These are phyloP conservation scores for Tulasnella calospora DNA, from an alignment of 768 basidiomycete genomes.

Conservation along the genomic window DNA sequence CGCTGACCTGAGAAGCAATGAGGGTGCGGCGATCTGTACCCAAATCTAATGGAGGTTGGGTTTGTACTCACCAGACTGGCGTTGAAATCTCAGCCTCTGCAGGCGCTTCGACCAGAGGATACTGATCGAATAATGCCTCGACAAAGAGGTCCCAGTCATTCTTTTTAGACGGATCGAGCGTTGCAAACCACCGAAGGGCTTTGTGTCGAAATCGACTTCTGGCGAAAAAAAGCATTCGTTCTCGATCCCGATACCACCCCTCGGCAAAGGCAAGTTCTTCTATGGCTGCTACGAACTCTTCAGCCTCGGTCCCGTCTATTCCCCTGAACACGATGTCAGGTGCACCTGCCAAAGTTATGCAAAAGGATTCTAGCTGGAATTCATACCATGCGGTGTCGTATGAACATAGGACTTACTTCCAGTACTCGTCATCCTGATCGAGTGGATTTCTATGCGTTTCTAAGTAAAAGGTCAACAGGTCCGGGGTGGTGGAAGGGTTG, in stretches of 20 bases:
- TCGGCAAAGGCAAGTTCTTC: background rate
- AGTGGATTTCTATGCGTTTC: too few species aligned
- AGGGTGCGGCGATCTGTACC: background rate
- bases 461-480: too few species aligned
- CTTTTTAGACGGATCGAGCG: background rate
- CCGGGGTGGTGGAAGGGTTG: background rate
- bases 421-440: background rate
- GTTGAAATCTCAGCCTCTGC: background rate
- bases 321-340: background rate
- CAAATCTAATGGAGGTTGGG: background rate
- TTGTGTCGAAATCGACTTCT: background rate
- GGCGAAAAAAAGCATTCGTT: background rate
- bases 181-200: background rate
- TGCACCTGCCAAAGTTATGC: background rate
- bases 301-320: background rate
- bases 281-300: background rate
- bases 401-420: background rate
- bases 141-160: background rate
- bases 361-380: background rate
- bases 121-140: background rate
- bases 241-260: background rate
- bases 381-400: background rate
- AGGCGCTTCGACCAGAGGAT: background rate
- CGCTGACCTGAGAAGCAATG: background rate
- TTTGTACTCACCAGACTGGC: background rate